A percentile compares a stretch with the other conserved stretches of the same genome.
Conservation (phyloP, 164 flowering plant species). For the Echeveria elegans region DNA sequence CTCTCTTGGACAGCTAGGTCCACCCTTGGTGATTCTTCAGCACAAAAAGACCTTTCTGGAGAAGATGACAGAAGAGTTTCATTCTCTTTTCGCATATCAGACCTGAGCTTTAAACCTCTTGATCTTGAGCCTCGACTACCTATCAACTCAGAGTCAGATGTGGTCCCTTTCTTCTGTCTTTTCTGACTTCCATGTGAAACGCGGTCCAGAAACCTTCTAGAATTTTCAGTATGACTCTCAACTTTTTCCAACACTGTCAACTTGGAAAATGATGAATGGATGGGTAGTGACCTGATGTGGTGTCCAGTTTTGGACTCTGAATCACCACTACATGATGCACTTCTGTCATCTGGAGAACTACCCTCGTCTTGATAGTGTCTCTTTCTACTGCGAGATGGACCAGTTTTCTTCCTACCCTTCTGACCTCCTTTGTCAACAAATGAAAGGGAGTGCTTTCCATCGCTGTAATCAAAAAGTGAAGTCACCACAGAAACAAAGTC, state of each 20-base stretch:
- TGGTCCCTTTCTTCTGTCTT: slow-evolving; percentile 56
- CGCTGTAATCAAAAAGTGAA: slow-evolving; percentile 27
- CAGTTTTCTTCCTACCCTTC: neutral
- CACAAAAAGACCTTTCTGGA: slow-evolving; percentile 33
- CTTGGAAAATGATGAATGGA: slow-evolving; percentile 24
- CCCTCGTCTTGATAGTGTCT: neutral
- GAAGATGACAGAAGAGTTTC: slow-evolving; percentile 57
- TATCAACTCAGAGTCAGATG: slow-evolving; percentile 48
- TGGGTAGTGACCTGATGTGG: slow-evolving; percentile 13
- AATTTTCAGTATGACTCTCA: slow-evolving; percentile 46
- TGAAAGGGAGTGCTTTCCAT: slow-evolving; percentile 36
- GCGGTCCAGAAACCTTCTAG: slow-evolving; percentile 72
- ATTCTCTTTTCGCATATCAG: slow-evolving; percentile 48
- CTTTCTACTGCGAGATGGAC: neutral
- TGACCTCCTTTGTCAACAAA: slow-evolving; percentile 25
- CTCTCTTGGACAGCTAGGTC: slow-evolving; percentile 21
- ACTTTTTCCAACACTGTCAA: neutral
- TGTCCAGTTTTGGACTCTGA: too few species aligned
- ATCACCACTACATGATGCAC: too few species aligned
- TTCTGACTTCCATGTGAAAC: slow-evolving; percentile 54
- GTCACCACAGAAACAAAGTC: slow-evolving; percentile 27
- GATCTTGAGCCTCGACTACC: slow-evolving; percentile 35
- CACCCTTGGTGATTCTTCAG: slow-evolving; percentile 46
- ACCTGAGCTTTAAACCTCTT: slow-evolving; percentile 46
- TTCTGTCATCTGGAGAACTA: too few species aligned